These are phyloP conservation scores for Rhizopus delemar DNA, from an alignment of 371 early-diverging fungal genomes.

Conservation along the genomic window DNA sequence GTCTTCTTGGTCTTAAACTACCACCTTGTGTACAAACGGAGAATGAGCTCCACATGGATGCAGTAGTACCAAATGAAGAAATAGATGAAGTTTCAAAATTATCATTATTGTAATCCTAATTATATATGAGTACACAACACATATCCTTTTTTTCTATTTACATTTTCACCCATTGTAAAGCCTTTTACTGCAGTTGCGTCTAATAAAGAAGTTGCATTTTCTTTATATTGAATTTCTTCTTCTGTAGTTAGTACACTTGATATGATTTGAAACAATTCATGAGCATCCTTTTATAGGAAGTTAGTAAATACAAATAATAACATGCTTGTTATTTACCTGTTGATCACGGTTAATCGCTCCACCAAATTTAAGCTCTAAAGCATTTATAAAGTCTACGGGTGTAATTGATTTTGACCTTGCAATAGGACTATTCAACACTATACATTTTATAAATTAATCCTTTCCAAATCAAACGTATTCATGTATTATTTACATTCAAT, in stretches of 20 bases:
- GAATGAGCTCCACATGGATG: slow-evolving; percentile 58
- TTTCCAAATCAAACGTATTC: too few relatives aligned
- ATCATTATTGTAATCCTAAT: slow-evolving; percentile 34
- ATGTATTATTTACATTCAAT: slow-evolving; percentile 37
- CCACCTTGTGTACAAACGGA: slow-evolving; percentile 53
- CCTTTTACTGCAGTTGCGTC: slow-evolving; percentile 36
- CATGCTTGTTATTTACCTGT: slow-evolving; percentile 31
- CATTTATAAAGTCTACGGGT: slow-evolving; percentile 42
- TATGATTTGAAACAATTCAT: slow-evolving; percentile 89
- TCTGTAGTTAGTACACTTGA: slow-evolving; percentile 79
- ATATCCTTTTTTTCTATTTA: slow-evolving; percentile 11
- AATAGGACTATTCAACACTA: slow-evolving; percentile 50
- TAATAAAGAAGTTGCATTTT: slow-evolving; percentile 41
- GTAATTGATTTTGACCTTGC: slow-evolving; percentile 37
- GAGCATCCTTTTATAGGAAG: slow-evolving; percentile 75
- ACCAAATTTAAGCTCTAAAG: slow-evolving; percentile 47
- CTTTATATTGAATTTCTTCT: slow-evolving; percentile 51
- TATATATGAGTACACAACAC: not conserved
- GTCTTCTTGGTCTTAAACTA: slow-evolving; percentile 44
- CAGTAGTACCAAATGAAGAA: slow-evolving; percentile 49
- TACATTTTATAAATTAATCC: too few relatives aligned
- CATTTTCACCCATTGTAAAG: slow-evolving; percentile 21
- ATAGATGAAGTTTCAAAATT: slow-evolving; percentile 50
- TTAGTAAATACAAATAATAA: not conserved
- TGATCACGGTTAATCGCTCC: slow-evolving; percentile 48